phyloP scores from a whole-genome alignment of 768 basidiomycete species.

The Crassisporium funariophilum region DNA sequence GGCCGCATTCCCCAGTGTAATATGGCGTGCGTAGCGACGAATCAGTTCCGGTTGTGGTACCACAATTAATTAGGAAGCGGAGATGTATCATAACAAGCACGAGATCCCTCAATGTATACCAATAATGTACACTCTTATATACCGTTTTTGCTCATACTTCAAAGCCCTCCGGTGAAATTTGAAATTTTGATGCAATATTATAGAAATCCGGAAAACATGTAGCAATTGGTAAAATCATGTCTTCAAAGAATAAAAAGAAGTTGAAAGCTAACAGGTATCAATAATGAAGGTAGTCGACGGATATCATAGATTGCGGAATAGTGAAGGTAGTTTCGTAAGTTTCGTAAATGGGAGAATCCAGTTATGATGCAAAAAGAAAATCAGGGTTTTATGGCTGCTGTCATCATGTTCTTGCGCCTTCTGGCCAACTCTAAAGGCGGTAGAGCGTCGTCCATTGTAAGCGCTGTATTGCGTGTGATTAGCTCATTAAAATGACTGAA shows the following conservation, averaged over 20 bases:
- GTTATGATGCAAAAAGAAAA: conserved; percentile 13
- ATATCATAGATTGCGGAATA: too few relatives aligned
- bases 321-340: conserved; percentile 16
- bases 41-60: too few relatives aligned
- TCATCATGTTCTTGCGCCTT: conserved; percentile 44
- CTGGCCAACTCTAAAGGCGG: conserved; percentile 73
- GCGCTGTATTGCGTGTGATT: conserved; percentile 33
- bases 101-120: not conserved
- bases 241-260: too few relatives aligned
- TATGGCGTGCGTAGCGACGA: too few relatives aligned
- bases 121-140: not conserved
- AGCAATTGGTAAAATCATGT: too few relatives aligned
- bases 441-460: conserved; percentile 53
- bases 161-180: not conserved
- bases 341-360: conserved; percentile 11
- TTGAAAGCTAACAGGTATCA: too few relatives aligned
- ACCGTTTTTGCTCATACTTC: not conserved
- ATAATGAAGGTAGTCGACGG: too few relatives aligned
- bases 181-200: too few relatives aligned
- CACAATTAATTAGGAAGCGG: not conserved
- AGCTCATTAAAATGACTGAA: not conserved
- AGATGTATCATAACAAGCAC: not conserved
- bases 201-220: too few relatives aligned
- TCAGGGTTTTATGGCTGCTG: conserved; percentile 24
- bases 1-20: too few relatives aligned